Conservation (phyloP, 2,329 filamentous ascomycete genomes). For the Fusarium sp. region DNA sequence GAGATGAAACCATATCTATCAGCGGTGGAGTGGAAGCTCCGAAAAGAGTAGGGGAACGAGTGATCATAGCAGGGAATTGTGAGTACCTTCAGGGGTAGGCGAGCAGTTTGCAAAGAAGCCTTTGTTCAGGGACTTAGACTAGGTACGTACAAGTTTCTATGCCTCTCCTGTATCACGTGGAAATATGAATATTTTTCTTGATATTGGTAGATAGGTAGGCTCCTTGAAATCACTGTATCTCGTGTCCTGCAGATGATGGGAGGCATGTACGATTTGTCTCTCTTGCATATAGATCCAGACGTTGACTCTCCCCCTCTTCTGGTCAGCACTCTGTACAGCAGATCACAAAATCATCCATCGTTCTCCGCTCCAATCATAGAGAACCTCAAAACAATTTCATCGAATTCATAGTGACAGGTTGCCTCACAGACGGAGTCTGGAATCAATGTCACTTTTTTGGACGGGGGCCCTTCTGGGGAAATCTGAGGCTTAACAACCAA, state of each 20-base stretch:
- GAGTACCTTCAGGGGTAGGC: background rate
- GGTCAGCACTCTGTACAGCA: background rate
- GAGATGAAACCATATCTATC: slow-evolving; percentile 27
- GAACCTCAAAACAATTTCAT: background rate
- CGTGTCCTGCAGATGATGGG: background rate
- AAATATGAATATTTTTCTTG: no score
- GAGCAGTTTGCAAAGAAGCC: slow-evolving; percentile 4
- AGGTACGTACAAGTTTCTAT: background rate
- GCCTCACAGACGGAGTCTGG: slow-evolving; percentile 26
- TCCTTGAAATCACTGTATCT: background rate
- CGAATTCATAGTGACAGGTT: slow-evolving; percentile 15
- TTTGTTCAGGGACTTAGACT: background rate
- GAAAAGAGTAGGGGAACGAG: slow-evolving; percentile 34
- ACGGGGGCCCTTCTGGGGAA: slow-evolving; percentile 37
- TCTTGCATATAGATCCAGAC: slow-evolving; percentile 11
- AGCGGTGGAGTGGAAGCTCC: slow-evolving; percentile 11
- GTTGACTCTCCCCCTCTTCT: background rate
- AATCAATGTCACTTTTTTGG: slow-evolving; percentile 26
- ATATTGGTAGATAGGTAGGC: background rate
- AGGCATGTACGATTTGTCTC: slow-evolving; percentile 13
- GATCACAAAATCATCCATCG: background rate
- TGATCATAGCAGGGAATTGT: slow-evolving; percentile 17
- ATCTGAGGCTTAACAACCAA: slow-evolving; percentile 27
- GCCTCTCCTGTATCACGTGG: background rate
- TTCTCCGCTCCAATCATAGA: background rate